These are phyloP conservation scores for Mortierella antarctica DNA, from an alignment of 192 early-diverging fungal species.

Conservation along the genomic window DNA sequence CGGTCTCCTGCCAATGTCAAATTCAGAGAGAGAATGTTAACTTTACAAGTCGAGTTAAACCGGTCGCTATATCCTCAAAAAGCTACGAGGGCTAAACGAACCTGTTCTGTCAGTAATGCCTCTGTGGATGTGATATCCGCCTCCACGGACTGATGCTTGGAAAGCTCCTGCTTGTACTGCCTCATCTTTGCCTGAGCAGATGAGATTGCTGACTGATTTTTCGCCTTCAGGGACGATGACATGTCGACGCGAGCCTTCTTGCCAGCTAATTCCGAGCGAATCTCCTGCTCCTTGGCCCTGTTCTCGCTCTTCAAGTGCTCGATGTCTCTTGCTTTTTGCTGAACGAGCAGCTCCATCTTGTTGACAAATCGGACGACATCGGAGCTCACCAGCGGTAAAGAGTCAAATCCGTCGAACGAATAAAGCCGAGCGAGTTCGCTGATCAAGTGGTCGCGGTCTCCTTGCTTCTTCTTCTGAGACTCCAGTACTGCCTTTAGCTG, in stretches of 20 bases:
- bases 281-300: constrained; percentile 20
- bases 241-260: constrained; percentile 35
- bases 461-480: constrained; percentile 38
- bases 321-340: constrained; percentile 34
- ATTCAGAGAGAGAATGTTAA: background rate
- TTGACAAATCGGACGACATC: constrained; percentile 58
- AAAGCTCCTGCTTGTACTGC: constrained; percentile 18
- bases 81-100: background rate
- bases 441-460: constrained; percentile 58
- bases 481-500: constrained; percentile 65
- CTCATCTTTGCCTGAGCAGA: constrained; percentile 29
- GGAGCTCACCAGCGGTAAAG: constrained; percentile 35
- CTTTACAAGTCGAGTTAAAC: too few species aligned
- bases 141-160: constrained; percentile 19
- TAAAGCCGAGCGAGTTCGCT: constrained; percentile 50
- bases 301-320: constrained; percentile 30
- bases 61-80: too few species aligned
- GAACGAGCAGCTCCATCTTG: constrained; percentile 54
- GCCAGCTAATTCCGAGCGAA: constrained; percentile 22
- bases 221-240: constrained; percentile 24
- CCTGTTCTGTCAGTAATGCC: constrained; percentile 22
- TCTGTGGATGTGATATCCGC: constrained; percentile 15
- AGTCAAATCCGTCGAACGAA: constrained; percentile 54
- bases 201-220: constrained; percentile 19
- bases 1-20: constrained; percentile 8